Conservation (phyloP, 1,284 basidiomycete species). For the Peniophora sp. region DNA sequence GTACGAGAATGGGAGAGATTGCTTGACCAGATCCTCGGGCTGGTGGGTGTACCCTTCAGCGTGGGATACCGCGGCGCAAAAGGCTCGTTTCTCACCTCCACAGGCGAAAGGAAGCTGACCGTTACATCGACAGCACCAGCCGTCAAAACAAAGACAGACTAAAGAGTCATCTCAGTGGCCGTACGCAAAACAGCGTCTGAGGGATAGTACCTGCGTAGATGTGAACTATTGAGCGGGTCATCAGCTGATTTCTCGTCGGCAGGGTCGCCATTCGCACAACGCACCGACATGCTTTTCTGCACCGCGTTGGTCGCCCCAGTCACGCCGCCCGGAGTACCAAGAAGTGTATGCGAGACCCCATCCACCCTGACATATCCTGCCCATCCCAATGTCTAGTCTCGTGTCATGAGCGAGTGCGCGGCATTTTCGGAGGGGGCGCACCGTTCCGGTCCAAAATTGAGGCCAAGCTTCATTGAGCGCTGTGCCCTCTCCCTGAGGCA, state of each 20-base stretch:
- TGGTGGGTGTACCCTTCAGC: slow-evolving; percentile 12
- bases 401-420: too few species aligned
- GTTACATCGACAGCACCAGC: slow-evolving; percentile 59
- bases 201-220: neutral
- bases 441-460: slow-evolving; percentile 58
- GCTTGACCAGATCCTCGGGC: slow-evolving; percentile 47
- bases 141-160: slow-evolving; percentile 50
- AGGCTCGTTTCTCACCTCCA: slow-evolving; percentile 44
- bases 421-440: slow-evolving; percentile 21
- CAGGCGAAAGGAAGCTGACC: slow-evolving; percentile 56
- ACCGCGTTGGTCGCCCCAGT: slow-evolving; percentile 38
- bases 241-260: neutral
- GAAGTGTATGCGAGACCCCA: slow-evolving; percentile 45
- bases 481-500: slow-evolving; percentile 42
- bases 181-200: too few species aligned
- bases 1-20: slow-evolving; percentile 58
- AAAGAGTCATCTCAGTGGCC: slow-evolving; percentile 18
- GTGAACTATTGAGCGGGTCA: neutral
- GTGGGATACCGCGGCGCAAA: too few species aligned
- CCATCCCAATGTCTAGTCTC: slow-evolving; percentile 51
- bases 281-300: slow-evolving; percentile 48
- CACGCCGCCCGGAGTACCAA: slow-evolving; percentile 42
- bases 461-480: slow-evolving; percentile 59
- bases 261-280: neutral
- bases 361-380: slow-evolving; percentile 60